Evolutionary conservation across 371 early-diverging fungal genomes (phyloP).

Genomic region (Rhizopus microsporus): DNA sequence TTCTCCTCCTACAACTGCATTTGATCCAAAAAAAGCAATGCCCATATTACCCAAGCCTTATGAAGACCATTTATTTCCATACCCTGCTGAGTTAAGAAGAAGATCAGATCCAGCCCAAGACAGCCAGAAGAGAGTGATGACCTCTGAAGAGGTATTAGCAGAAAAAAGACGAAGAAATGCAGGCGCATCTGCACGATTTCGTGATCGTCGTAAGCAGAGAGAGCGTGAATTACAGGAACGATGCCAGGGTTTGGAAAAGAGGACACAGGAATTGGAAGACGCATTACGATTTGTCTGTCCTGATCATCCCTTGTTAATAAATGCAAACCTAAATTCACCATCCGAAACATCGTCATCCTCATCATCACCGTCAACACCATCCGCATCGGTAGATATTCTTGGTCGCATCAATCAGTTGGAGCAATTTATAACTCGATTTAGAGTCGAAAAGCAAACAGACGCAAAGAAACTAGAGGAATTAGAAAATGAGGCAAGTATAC

Average conservation of each 20-base stretch:
- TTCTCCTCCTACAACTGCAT: slow-evolving; percentile 19
- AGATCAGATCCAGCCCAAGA: slow-evolving; percentile 5
- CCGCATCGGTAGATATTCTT: slow-evolving; percentile 16
- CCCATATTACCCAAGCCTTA: slow-evolving; percentile 24
- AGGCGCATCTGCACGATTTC: slow-evolving; percentile 57
- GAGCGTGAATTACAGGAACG: slow-evolving; percentile 54
- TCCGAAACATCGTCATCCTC: slow-evolving; percentile 1
- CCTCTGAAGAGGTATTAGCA: slow-evolving; percentile 50
- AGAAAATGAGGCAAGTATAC: slow-evolving; percentile 36
- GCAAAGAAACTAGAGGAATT: slow-evolving; percentile 32
- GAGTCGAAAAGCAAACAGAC: slow-evolving; percentile 42
- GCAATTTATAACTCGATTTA: slow-evolving; percentile 34
- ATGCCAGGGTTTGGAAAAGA: slow-evolving; percentile 52
- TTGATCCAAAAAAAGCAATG: slow-evolving; percentile 11
- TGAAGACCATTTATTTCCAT: background rate
- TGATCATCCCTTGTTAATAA: slow-evolving; percentile 22
- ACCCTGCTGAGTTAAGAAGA: slow-evolving; percentile 3
- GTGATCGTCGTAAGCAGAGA: slow-evolving; percentile 62
- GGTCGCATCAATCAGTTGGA: slow-evolving; percentile 45
- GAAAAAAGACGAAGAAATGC: slow-evolving; percentile 64
- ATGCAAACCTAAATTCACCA: background rate
- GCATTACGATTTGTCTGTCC: slow-evolving; percentile 35
- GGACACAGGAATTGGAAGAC: slow-evolving; percentile 41
- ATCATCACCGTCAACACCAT: background rate
- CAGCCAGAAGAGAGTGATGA: slow-evolving; percentile 1